phyloP scores from a whole-genome alignment of 2,329 filamentous ascomycete genomes.

The Aspergillus novofumigatus region DNA sequence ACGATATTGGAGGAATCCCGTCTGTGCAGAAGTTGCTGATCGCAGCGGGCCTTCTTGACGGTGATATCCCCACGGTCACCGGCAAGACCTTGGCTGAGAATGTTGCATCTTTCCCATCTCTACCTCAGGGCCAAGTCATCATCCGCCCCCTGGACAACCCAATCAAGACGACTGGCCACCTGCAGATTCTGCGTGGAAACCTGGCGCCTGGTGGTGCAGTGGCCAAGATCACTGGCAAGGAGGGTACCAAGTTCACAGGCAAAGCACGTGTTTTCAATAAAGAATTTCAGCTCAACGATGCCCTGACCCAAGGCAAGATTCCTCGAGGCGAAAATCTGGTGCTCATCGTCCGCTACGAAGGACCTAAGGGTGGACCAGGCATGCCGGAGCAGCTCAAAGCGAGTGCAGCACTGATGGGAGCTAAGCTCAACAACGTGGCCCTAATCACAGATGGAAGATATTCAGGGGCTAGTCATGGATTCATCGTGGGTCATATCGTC shows the following conservation, averaged over 20 bases:
- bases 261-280: slow-evolving; percentile 82
- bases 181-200: slow-evolving; percentile 84
- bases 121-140: slow-evolving; percentile 75
- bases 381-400: slow-evolving; percentile 96
- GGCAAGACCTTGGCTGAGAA: slow-evolving; percentile 81
- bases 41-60: slow-evolving; percentile 70
- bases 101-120: slow-evolving; percentile 68
- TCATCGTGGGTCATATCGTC: slow-evolving; percentile 89
- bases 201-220: slow-evolving; percentile 85
- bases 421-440: slow-evolving; percentile 79
- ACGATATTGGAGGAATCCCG: slow-evolving; percentile 78
- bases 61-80: slow-evolving; percentile 74
- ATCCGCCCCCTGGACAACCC: slow-evolving; percentile 77
- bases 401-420: slow-evolving; percentile 87
- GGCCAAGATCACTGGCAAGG: slow-evolving; percentile 95
- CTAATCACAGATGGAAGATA: slow-evolving; percentile 92
- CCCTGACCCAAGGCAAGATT: slow-evolving; percentile 67
- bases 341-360: slow-evolving; percentile 87
- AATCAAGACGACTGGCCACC: slow-evolving; percentile 80
- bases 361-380: slow-evolving; percentile 85
- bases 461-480: slow-evolving; percentile 81
- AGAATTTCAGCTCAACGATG: slow-evolving; percentile 71
- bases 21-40: slow-evolving; percentile 82
- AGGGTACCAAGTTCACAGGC: slow-evolving; percentile 77
- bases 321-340: slow-evolving; percentile 77